Conservation (phyloP, 768 basidiomycete genomes). For the Porphyrellus cyaneotinctus region DNA sequence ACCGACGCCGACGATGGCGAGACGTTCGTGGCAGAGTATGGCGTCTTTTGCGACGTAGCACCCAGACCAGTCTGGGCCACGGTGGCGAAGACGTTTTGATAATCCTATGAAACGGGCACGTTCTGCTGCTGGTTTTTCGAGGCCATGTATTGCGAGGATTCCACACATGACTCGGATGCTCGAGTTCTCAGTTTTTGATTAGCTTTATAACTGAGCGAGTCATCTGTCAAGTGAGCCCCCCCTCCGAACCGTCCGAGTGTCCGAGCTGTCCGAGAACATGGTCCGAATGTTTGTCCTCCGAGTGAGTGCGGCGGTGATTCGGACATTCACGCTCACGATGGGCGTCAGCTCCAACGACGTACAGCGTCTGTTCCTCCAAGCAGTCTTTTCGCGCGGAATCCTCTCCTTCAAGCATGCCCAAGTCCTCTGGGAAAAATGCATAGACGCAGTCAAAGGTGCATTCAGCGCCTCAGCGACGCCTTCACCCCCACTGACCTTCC, state of each 20-base stretch:
- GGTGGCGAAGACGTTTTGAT: slow-evolving; percentile 87
- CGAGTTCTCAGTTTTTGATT: neutral
- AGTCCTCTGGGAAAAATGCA: slow-evolving; percentile 62
- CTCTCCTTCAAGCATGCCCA: slow-evolving; percentile 63
- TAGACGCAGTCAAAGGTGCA: slow-evolving; percentile 64
- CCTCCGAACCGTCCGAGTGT: too few relatives aligned
- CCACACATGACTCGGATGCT: slow-evolving; percentile 69
- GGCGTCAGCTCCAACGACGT: slow-evolving; percentile 60
- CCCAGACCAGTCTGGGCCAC: slow-evolving; percentile 98
- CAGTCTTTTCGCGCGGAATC: slow-evolving; percentile 65
- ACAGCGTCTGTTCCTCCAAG: slow-evolving; percentile 74
- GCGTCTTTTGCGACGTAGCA: slow-evolving; percentile 81
- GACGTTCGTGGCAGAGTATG: slow-evolving; percentile 90
- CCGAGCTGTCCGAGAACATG: too few relatives aligned
- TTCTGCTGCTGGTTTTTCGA: slow-evolving; percentile 65
- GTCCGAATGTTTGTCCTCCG: too few relatives aligned
- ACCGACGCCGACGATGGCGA: slow-evolving; percentile 99
- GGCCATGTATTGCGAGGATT: slow-evolving; percentile 81
- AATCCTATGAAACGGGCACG: slow-evolving; percentile 76
- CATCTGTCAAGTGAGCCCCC: too few relatives aligned
- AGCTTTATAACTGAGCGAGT: too few relatives aligned
- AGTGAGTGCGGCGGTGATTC: too few relatives aligned
- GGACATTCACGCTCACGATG: slow-evolving; percentile 3
- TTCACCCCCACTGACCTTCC: slow-evolving; percentile 1
- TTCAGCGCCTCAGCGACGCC: neutral